Conservation (phyloP, 805 yeast genomes). For the Blastobotrys parvus region DNA sequence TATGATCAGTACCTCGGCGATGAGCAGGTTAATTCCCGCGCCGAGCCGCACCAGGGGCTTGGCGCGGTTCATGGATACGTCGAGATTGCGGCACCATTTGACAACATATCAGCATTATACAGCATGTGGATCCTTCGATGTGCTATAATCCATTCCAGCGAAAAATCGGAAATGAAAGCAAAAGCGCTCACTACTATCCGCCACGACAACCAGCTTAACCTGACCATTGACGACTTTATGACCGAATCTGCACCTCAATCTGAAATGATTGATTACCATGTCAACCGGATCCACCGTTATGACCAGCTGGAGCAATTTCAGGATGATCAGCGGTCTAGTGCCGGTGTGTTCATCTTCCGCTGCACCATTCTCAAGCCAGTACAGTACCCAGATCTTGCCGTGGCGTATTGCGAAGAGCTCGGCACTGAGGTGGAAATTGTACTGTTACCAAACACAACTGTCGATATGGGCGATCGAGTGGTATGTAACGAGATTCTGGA, state of each 20-base stretch:
- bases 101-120: slow-evolving; percentile 18
- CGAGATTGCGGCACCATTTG: slow-evolving; percentile 23
- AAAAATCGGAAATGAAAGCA: too few relatives aligned
- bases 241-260: slow-evolving; percentile 2
- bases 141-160: too few relatives aligned
- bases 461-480: slow-evolving; percentile 37
- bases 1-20: slow-evolving; percentile 13
- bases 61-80: slow-evolving; percentile 24
- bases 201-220: neutral
- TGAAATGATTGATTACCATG: slow-evolving; percentile 14
- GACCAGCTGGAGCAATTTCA: slow-evolving; percentile 14
- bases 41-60: slow-evolving; percentile 20
- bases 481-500: slow-evolving; percentile 38
- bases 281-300: slow-evolving; percentile 23
- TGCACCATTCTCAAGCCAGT: slow-evolving; percentile 38
- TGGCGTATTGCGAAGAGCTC: slow-evolving; percentile 41
- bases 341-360: slow-evolving; percentile 25
- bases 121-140: slow-evolving; percentile 26
- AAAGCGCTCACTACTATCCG: neutral
- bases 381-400: slow-evolving; percentile 25
- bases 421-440: slow-evolving; percentile 40
- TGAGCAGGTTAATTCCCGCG: slow-evolving; percentile 21
- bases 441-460: slow-evolving; percentile 19
- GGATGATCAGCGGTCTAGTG: slow-evolving; percentile 9
- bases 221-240: neutral